These are phyloP conservation scores for Beta macrorhiza DNA, from an alignment of 179 eudicot species.

Conservation along the genomic window DNA sequence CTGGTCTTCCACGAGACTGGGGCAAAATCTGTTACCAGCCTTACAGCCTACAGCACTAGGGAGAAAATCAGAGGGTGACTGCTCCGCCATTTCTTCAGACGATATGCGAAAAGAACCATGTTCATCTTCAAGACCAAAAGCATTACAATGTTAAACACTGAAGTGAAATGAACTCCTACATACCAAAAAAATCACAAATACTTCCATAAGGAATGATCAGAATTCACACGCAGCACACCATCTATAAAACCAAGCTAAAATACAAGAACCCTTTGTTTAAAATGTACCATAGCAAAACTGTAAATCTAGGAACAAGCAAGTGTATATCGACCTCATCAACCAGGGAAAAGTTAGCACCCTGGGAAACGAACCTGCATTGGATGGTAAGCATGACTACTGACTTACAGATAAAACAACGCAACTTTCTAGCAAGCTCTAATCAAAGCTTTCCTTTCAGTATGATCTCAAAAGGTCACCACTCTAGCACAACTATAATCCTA, in stretches of 20 bases:
- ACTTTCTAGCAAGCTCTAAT: no score
- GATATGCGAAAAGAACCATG: conserved; percentile 29
- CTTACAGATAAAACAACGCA: neutral
- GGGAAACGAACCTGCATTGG: neutral
- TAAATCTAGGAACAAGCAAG: neutral
- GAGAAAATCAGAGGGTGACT: conserved; percentile 38
- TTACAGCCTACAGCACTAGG: conserved; percentile 46
- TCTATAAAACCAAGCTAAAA: neutral
- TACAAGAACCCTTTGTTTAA: neutral
- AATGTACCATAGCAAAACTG: neutral
- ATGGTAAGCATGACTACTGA: neutral
- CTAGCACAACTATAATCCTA: no score
- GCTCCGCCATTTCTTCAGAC: conserved; percentile 40
- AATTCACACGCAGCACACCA: neutral
- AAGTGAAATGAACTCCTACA: conserved; percentile 4
- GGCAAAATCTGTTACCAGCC: conserved; percentile 72
- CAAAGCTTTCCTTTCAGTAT: no score
- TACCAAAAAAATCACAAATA: no score
- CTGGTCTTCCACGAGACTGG: conserved; percentile 49
- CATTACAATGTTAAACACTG: neutral
- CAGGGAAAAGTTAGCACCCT: neutral
- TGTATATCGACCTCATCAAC: neutral
- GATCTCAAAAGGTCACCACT: no score
- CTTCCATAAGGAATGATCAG: neutral
- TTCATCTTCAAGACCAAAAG: conserved; percentile 33